Conservation (phyloP, 2,329 filamentous ascomycete genomes). For the Aspergillus sp. region DNA sequence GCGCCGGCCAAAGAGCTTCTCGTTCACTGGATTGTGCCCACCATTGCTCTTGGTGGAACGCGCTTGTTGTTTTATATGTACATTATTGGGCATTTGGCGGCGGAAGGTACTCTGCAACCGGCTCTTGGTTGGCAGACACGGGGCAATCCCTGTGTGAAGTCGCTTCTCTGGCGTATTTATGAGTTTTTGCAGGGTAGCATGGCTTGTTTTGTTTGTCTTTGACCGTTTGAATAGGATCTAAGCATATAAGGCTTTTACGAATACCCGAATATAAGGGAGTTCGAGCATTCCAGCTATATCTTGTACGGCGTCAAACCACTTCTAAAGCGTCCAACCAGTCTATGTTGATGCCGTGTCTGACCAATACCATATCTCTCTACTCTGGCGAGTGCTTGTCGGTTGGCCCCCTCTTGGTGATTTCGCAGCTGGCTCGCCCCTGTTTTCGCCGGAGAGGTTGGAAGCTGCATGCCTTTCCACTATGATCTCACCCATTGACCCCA, state of each 20-base stretch:
- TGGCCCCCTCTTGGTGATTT: neutral
- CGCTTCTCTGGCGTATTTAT: constrained; percentile 25
- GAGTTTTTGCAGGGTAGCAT: constrained; percentile 24
- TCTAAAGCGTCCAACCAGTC: neutral
- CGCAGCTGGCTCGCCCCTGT: neutral
- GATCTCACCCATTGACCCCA: neutral
- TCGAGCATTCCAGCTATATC: neutral
- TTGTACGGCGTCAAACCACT: neutral
- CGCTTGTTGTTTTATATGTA: constrained; percentile 26
- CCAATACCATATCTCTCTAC: neutral
- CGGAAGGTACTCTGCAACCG: neutral
- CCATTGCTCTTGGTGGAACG: neutral
- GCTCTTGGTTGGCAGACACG: neutral
- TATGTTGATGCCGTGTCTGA: neutral
- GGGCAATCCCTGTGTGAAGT: neutral
- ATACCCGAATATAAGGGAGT: neutral
- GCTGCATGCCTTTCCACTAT: neutral
- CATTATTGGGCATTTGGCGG: constrained; percentile 21
- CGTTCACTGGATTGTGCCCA: neutral
- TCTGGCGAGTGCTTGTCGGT: neutral
- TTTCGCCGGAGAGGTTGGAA: neutral
- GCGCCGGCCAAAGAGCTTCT: neutral
- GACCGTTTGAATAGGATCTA: neutral
- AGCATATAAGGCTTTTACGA: neutral
- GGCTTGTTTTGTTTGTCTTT: constrained; percentile 16